Percentiles rank a stretch among this genome's conserved stretches.
Conservation (phyloP, 2,329 filamentous ascomycete genomes). For the Hypoxylon sp. region DNA sequence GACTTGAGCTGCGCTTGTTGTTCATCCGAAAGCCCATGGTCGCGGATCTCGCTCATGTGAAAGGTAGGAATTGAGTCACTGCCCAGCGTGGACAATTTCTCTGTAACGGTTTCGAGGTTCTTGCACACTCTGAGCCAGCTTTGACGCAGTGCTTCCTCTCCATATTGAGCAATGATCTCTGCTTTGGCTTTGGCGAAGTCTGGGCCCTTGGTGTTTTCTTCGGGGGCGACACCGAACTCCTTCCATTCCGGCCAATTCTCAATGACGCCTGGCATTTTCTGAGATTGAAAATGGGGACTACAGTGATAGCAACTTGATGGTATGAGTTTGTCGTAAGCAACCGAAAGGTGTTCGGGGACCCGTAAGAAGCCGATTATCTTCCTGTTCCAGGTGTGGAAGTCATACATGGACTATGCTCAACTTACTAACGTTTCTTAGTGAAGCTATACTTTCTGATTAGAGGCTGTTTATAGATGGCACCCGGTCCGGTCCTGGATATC, state of each 20-base stretch:
- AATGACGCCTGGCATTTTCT: conserved; percentile 24
- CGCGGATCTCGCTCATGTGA: conserved; percentile 33
- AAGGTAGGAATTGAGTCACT: conserved; percentile 52
- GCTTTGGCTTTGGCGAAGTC: conserved; percentile 38
- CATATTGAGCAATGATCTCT: conserved; percentile 53
- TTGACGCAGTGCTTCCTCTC: conserved; percentile 50
- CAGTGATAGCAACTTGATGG: neutral
- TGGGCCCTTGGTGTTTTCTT: conserved; percentile 35
- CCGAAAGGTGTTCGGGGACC: neutral
- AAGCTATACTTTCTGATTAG: neutral
- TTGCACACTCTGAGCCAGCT: conserved; percentile 57
- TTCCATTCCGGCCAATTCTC: conserved; percentile 45
- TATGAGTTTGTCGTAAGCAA: neutral
- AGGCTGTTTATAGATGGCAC: neutral
- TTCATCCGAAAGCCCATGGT: conserved; percentile 39
- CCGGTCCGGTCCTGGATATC: neutral
- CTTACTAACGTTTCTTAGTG: neutral
- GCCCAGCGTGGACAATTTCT: conserved; percentile 52
- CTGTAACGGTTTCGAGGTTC: conserved; percentile 52
- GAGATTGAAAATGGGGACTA: neutral
- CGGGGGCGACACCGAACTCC: conserved; percentile 35
- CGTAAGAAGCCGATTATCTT: too few species aligned
- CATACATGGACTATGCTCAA: neutral
- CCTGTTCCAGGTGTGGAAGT: neutral
- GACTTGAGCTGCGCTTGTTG: conserved; percentile 47